Evolutionary conservation across 2,329 filamentous ascomycete genomes (phyloP).

Genomic region (Torrubiella hemipterigena): DNA sequence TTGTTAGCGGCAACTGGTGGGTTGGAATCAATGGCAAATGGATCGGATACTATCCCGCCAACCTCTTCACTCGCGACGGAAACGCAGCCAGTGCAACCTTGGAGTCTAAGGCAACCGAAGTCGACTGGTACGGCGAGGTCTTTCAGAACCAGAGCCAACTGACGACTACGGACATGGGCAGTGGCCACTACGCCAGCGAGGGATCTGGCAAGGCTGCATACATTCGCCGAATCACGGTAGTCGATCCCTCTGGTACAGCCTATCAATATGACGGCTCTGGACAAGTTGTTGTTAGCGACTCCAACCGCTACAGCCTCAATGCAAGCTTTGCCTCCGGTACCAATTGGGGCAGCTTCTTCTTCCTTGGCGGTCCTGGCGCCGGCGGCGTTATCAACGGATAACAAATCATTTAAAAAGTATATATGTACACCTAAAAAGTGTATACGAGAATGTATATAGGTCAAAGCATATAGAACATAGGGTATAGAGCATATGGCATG

Average conservation of each 20-base stretch:
- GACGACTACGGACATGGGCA: constrained; percentile 8
- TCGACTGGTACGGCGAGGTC: constrained; percentile 8
- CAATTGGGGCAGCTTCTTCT: constrained; percentile 6
- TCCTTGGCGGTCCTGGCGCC: constrained; percentile 6
- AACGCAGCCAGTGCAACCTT: constrained; percentile 3
- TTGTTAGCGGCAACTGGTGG: constrained; percentile 6
- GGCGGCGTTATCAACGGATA: constrained; percentile 7
- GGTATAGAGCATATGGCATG: too few species aligned
- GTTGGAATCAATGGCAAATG: constrained; percentile 5
- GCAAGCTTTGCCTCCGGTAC: constrained; percentile 5
- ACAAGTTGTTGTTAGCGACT: constrained; percentile 4
- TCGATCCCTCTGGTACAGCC: not conserved
- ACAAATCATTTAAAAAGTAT: too few species aligned
- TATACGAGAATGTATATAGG: too few species aligned
- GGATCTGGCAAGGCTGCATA: constrained; percentile 6
- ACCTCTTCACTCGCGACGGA: constrained; percentile 4
- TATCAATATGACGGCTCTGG: constrained; percentile 5
- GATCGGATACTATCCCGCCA: constrained; percentile 6
- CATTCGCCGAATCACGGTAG: constrained; percentile 5
- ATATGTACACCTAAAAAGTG: too few species aligned
- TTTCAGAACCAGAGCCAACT: constrained; percentile 5
- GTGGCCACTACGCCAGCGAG: constrained; percentile 4
- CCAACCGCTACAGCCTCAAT: constrained; percentile 6
- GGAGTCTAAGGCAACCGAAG: constrained; percentile 2
- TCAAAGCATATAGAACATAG: too few species aligned